Evolutionary conservation across 2,329 filamentous ascomycete species (phyloP).

Genomic region (Graphiopsis chlorocephala): DNA sequence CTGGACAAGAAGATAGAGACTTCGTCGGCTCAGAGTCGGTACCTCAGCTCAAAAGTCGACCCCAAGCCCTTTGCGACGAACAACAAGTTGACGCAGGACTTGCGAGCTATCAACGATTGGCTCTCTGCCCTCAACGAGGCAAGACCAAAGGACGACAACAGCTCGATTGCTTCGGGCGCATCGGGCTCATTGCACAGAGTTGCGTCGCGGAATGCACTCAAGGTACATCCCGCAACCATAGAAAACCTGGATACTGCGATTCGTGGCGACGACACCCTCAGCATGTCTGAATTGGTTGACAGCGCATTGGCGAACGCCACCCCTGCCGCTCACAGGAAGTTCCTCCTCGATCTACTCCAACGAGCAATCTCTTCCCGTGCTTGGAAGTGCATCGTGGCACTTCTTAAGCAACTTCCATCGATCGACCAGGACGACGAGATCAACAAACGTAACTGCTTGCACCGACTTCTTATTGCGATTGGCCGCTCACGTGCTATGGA

Average conservation of each 20-base stretch:
- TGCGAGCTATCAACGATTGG: conserved; percentile 83
- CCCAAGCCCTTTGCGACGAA: conserved; percentile 84
- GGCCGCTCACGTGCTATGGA: conserved; percentile 67
- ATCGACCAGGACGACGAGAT: conserved; percentile 89
- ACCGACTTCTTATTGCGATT: conserved; percentile 88
- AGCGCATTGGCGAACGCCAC: conserved; percentile 20
- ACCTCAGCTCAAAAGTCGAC: conserved; percentile 87
- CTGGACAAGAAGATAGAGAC: conserved; percentile 88
- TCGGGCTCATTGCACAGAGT: conserved; percentile 71
- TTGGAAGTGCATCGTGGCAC: conserved; percentile 65
- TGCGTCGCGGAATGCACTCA: conserved; percentile 71
- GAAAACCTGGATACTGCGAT: conserved; percentile 72
- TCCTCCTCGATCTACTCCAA: conserved; percentile 80
- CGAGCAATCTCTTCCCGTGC: conserved; percentile 70
- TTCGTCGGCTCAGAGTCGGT: conserved; percentile 71
- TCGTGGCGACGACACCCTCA: conserved; percentile 61
- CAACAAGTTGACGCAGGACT: conserved; percentile 53
- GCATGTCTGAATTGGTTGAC: conserved; percentile 54
- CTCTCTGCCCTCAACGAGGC: conserved; percentile 76
- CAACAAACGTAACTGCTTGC: conserved; percentile 89
- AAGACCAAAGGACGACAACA: conserved; percentile 71
- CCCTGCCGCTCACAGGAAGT: conserved; percentile 43
- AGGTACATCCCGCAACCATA: conserved; percentile 64
- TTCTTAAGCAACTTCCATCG: conserved; percentile 66
- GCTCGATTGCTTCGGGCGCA: conserved; percentile 60